phyloP scores from a whole-genome alignment of 2,329 filamentous ascomycete genomes.

The Claviceps africana region DNA sequence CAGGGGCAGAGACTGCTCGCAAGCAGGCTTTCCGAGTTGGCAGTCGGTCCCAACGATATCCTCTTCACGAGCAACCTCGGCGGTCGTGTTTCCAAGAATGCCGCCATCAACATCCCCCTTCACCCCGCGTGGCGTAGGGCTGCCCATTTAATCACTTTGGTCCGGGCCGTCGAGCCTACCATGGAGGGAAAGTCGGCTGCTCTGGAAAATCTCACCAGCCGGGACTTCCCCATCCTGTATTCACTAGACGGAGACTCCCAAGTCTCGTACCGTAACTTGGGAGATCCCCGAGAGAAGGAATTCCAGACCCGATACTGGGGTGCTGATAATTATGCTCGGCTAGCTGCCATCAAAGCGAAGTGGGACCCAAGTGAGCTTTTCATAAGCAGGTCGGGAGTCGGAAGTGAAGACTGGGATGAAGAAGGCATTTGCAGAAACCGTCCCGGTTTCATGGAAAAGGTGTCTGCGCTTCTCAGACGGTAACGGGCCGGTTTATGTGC shows the following conservation, averaged over 20 bases:
- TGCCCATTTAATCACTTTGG: neutral
- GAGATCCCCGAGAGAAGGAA: neutral
- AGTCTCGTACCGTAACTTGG: slow-evolving; percentile 2
- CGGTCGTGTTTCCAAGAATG: neutral
- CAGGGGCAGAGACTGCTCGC: neutral
- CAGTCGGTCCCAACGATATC: neutral
- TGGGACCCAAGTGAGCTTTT: neutral
- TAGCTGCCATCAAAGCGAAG: neutral
- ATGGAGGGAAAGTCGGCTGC: neutral
- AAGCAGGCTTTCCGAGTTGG: neutral
- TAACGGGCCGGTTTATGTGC: neutral
- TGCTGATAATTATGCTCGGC: neutral
- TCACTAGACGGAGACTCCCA: neutral
- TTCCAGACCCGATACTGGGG: slow-evolving; percentile 1
- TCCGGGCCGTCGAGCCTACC: neutral
- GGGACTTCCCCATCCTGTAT: neutral
- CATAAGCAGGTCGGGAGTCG: neutral
- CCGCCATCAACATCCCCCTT: neutral
- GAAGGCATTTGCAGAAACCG: neutral
- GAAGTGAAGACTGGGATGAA: neutral
- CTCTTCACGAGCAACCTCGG: neutral
- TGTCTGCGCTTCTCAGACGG: neutral
- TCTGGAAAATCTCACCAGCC: neutral
- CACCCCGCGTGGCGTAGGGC: slow-evolving; percentile 1
- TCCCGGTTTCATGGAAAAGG: neutral